These are phyloP conservation scores for Dissophora ornata DNA, from an alignment of 192 early-diverging fungal genomes.

Conservation along the genomic window DNA sequence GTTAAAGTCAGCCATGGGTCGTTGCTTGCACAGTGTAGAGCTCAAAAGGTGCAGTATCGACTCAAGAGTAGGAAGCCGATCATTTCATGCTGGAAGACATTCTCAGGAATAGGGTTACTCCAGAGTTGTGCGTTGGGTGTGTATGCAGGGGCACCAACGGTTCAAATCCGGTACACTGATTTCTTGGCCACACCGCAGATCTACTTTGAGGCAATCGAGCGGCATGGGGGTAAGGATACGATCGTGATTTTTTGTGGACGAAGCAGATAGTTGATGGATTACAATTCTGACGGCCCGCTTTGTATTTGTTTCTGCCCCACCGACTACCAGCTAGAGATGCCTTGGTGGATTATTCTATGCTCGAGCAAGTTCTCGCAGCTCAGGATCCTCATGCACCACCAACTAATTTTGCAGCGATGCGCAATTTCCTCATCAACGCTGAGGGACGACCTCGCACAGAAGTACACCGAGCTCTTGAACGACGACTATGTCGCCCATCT, in stretches of 20 bases:
- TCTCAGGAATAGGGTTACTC: conserved; percentile 44
- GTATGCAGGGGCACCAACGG: conserved; percentile 41
- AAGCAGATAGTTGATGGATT: too few relatives aligned
- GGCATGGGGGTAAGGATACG: conserved; percentile 11
- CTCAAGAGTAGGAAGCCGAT: conserved; percentile 52
- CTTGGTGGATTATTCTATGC: conserved; percentile 19
- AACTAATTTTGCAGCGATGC: background rate
- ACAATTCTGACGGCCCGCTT: too few relatives aligned
- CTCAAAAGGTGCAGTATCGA: conserved; percentile 67
- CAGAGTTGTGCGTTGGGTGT: conserved; percentile 37
- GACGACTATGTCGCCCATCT: conserved; percentile 54
- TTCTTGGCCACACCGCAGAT: conserved; percentile 20
- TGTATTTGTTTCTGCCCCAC: too few relatives aligned
- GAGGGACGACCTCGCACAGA: conserved; percentile 4
- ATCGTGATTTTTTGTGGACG: too few relatives aligned
- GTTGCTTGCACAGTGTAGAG: conserved; percentile 65
- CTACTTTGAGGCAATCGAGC: conserved; percentile 23
- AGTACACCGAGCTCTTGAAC: conserved; percentile 55
- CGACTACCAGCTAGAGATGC: background rate
- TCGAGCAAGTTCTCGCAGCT: conserved; percentile 7
- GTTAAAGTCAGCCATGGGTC: conserved; percentile 60
- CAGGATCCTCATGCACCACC: too few relatives aligned
- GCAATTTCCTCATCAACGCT: background rate
- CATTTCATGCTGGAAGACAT: conserved; percentile 47
- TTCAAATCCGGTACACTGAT: conserved; percentile 23